Base-by-base conservation (phyloP, 192 early-diverging fungal species). In the Coemansia sp. region DNA sequence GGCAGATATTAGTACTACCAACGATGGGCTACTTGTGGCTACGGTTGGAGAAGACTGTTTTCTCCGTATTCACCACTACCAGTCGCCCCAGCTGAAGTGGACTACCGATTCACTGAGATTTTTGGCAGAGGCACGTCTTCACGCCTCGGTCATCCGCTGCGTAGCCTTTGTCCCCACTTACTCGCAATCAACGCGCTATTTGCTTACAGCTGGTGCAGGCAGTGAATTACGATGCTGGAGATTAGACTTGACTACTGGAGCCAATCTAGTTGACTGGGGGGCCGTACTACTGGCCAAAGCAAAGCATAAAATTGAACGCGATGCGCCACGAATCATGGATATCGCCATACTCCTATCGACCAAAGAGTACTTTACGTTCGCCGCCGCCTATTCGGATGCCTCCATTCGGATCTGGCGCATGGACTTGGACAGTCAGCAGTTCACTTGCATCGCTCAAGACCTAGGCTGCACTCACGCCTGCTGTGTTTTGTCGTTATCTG, bases 351-450 rank as follows among this genome's bases (percentile, higher is more conserved):
- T 85, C 48, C 57, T n/a, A 10, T 40, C 37, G 35, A 3, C 19
- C 10, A 6, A 9, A 14, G 80, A 75, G 3, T 19, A 79, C 16
- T 85, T 90, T 66, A 63, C 90, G 54, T 71, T 93, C 27, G 88
- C 85, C 8, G 86, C 91, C 6, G 92, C 83, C 0, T 92, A 90
- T 66, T 94, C 94, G 0, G 93, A 96, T 71, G 80, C 87, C 0
- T 84, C 85, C 13, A 67, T 92, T 14, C 57, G 87, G 19, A 37
- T 83, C 21, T 83, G 81, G 81, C 64, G 46, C 4, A 51, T 72
- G 59, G 62, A 68, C 19, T 27, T 54, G 0, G 9, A 10, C 2
- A 21, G 6, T 16, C 66, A 44, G 29, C 19, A 46, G 24, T 69
- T 78, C 34, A 41, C 14, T 0, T 67, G 72, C 11, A 57, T 78